phyloP scores from a whole-genome alignment of 345 rosid genomes.

The Citrus medica region DNA sequence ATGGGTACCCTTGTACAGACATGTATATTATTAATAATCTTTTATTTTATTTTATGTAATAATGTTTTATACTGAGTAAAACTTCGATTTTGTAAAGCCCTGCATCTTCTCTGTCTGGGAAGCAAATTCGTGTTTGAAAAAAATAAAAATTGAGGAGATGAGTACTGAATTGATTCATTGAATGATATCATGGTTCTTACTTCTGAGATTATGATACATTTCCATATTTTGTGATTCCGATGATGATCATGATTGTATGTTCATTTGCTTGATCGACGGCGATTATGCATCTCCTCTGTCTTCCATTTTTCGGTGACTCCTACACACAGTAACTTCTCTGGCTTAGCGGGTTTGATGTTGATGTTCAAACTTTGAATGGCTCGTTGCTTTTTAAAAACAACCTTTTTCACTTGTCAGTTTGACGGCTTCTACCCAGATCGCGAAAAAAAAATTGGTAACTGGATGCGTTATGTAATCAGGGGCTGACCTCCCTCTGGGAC shows the following conservation, averaged over 20 bases:
- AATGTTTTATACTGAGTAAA: background rate
- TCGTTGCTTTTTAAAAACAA: background rate
- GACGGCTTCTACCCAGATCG: no score
- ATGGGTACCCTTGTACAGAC: background rate
- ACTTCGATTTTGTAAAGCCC: background rate
- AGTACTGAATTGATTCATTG: background rate
- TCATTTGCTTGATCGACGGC: background rate
- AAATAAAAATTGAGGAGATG: background rate
- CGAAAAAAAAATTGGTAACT: no score
- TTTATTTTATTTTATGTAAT: background rate
- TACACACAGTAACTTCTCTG: no score
- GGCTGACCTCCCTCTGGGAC: no score
- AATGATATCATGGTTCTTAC: background rate
- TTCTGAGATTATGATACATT: background rate
- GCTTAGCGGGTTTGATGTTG: no score
- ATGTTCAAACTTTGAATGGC: background rate
- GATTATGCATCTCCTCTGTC: background rate
- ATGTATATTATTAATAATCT: background rate
- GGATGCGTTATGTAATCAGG: no score
- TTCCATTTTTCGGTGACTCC: background rate
- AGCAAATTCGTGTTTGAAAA: background rate
- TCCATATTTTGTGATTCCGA: background rate
- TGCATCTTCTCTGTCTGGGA: background rate
- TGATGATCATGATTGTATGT: background rate
- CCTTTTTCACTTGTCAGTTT: background rate